Evolutionary conservation across 208 protist species (phyloP).

Genomic region (Leishmania amazonensis): DNA sequence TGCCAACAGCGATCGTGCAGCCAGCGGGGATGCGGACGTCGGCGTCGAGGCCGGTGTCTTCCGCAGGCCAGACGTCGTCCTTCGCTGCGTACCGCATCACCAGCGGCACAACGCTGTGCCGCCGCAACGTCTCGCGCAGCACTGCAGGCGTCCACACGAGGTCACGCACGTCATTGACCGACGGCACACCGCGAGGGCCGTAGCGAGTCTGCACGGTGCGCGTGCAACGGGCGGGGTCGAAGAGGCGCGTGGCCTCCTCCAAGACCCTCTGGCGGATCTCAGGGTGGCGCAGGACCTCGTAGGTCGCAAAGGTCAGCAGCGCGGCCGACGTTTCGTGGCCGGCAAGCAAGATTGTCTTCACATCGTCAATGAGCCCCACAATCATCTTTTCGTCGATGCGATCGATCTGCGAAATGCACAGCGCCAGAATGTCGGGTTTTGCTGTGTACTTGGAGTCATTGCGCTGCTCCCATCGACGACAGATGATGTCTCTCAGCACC

Average conservation of each 20-base stretch:
- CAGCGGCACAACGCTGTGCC: constrained; percentile 86
- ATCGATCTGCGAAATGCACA: constrained; percentile 87
- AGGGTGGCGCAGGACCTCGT: constrained; percentile 77
- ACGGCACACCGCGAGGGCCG: constrained; percentile 65
- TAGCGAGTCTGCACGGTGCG: constrained; percentile 57
- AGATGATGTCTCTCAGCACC: constrained; percentile 79
- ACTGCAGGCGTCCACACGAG: constrained; percentile 79
- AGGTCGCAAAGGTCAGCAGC: constrained; percentile 90
- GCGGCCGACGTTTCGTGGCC: constrained; percentile 91
- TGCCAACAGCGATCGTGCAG: constrained; percentile 79
- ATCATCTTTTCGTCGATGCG: constrained; percentile 55
- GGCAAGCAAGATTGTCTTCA: constrained; percentile 91
- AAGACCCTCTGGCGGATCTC: constrained; percentile 60
- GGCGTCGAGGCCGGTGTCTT: constrained; percentile 74
- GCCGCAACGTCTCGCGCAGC: constrained; percentile 87
- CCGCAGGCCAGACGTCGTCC: constrained; percentile 71
- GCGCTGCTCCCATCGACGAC: constrained; percentile 55
- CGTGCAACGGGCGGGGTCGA: constrained; percentile 70
- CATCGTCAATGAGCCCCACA: constrained; percentile 80
- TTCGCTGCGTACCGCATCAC: constrained; percentile 82
- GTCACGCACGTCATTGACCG: constrained; percentile 54
- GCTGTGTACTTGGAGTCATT: constrained; percentile 38
- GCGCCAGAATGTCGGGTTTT: constrained; percentile 72
- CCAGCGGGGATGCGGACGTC: constrained; percentile 77
- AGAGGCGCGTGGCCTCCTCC: constrained; percentile 68